Evolutionary conservation across 768 basidiomycete species (phyloP).

Genomic region (Butyriboletus loyo): DNA sequence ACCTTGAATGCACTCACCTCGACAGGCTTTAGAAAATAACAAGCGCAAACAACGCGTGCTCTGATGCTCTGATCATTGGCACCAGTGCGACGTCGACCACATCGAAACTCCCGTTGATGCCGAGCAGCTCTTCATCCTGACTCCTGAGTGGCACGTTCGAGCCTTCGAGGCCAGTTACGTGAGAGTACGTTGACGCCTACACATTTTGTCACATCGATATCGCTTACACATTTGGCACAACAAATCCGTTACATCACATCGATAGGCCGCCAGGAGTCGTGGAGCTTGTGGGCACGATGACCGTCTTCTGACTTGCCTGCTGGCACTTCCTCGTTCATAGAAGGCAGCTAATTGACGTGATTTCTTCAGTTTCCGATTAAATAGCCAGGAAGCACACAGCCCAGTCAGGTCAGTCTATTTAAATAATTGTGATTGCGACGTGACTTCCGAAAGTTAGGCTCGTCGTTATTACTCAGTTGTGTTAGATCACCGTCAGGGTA

Average conservation of each 20-base stretch:
- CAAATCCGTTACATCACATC: neutral
- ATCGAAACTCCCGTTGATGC: neutral
- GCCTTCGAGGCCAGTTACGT: neutral
- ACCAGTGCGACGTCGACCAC: too few species aligned
- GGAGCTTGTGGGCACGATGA: neutral
- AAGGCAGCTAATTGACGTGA: constrained; percentile 7
- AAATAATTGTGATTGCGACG: constrained; percentile 34
- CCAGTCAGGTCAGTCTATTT: constrained; percentile 13
- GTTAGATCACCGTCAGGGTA: neutral
- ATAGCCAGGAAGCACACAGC: neutral
- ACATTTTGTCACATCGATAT: neutral
- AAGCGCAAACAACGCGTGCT: constrained; percentile 1
- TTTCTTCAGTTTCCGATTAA: neutral
- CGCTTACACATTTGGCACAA: too few species aligned
- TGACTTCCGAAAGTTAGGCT: neutral
- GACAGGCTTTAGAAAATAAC: neutral
- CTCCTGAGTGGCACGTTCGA: neutral
- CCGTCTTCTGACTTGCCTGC: constrained; percentile 5
- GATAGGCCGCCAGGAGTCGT: neutral
- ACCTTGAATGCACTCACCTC: too few species aligned
- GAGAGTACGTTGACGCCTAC: constrained; percentile 13
- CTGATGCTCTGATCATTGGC: too few species aligned
- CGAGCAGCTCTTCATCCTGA: too few species aligned
- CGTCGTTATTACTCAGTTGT: neutral
- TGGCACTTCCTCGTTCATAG: neutral